Percentiles rank a stretch among this genome's conserved stretches.
Evolutionary conservation across 2,329 filamentous ascomycete genomes (phyloP).

Genomic region (Calonectria ilicicola): DNA sequence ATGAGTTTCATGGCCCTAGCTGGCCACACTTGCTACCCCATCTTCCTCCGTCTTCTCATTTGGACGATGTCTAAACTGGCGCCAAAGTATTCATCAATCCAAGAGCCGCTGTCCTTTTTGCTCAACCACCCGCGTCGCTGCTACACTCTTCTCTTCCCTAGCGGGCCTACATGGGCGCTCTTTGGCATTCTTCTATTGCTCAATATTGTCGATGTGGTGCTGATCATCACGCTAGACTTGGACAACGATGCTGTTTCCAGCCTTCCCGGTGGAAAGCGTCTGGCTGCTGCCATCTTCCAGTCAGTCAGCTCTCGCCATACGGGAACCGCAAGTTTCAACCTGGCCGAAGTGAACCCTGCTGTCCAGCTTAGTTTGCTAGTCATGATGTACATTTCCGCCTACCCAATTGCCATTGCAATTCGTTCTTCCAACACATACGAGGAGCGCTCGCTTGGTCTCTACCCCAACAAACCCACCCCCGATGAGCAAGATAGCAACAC

Average conservation of each 20-base stretch:
- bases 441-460: constrained; percentile 71
- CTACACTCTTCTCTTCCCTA: constrained; percentile 72
- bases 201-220: constrained; percentile 65
- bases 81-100: constrained; percentile 52
- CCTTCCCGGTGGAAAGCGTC: constrained; percentile 58
- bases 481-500: constrained; percentile 44
- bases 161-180: constrained; percentile 69
- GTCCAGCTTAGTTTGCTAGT: constrained; percentile 70
- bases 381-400: constrained; percentile 76
- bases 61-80: constrained; percentile 65
- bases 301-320: constrained; percentile 61
- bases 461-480: constrained; percentile 46
- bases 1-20: constrained; percentile 63
- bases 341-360: constrained; percentile 62
- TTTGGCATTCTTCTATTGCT: constrained; percentile 62
- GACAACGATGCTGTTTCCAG: constrained; percentile 61
- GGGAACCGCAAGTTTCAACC: constrained; percentile 63
- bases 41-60: constrained; percentile 68
- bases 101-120: constrained; percentile 65
- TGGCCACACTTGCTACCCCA: constrained; percentile 68
- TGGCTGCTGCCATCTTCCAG: constrained; percentile 71
- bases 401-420: constrained; percentile 72
- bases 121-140: constrained; percentile 73
- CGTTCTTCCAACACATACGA: constrained; percentile 72
- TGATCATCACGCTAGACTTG: constrained; percentile 65